These are phyloP conservation scores for Trichosporon sp. DNA, from an alignment of 1,284 basidiomycete species.

Conservation along the genomic window DNA sequence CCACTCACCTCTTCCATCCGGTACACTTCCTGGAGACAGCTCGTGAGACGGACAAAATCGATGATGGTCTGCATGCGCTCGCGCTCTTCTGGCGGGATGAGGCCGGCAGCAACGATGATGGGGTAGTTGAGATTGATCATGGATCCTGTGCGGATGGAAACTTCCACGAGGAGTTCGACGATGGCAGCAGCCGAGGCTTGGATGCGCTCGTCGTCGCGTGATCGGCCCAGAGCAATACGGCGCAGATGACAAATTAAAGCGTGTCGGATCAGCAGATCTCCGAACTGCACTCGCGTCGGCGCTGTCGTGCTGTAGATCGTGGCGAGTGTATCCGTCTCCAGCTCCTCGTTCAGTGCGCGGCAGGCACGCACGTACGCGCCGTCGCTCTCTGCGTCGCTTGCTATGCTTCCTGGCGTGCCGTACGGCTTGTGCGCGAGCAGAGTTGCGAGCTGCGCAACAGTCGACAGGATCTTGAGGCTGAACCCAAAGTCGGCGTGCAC, in stretches of 20 bases:
- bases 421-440: constrained; percentile 25
- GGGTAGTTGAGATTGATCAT: constrained; percentile 32
- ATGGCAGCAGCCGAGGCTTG: constrained; percentile 24
- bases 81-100: constrained; percentile 22
- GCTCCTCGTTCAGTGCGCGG: constrained; percentile 26
- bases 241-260: constrained; percentile 27
- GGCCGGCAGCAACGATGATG: constrained; percentile 23
- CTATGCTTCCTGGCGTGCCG: not conserved
- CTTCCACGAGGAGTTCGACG: constrained; percentile 29
- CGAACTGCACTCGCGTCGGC: constrained; percentile 29
- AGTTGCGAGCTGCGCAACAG: constrained; percentile 27
- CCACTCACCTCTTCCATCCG: constrained; percentile 24
- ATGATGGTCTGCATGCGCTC: constrained; percentile 27
- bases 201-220: constrained; percentile 18
- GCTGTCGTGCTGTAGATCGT: constrained; percentile 29
- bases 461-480: constrained; percentile 26
- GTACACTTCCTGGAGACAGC: constrained; percentile 25
- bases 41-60: constrained; percentile 26
- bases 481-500: constrained; percentile 28
- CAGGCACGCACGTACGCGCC: constrained; percentile 22
- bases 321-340: constrained; percentile 26
- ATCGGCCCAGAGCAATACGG: constrained; percentile 24
- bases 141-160: constrained; percentile 26
- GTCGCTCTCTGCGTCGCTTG: constrained; percentile 13
- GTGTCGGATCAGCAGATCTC: constrained; percentile 29